Conservation (phyloP, 371 early-diverging fungal genomes). For the Gilbertella persicaria region DNA sequence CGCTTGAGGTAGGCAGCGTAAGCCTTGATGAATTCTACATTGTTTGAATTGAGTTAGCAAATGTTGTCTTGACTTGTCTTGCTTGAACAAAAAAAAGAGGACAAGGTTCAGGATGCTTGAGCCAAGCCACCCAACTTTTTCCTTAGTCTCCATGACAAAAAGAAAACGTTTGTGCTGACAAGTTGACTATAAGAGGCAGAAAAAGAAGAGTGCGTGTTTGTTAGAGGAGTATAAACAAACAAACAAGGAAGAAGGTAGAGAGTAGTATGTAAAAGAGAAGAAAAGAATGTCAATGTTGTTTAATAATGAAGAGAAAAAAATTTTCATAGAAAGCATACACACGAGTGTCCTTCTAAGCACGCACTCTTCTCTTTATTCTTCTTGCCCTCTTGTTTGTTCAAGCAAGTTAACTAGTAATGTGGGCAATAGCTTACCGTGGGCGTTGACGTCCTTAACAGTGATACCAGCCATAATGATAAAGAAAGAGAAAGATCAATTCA, state of each 20-base stretch:
- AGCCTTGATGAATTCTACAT: conserved; percentile 87
- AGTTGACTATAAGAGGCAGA: no score
- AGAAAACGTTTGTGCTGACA: no score
- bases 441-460: conserved; percentile 97
- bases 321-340: no score
- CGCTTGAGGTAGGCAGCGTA: conserved; percentile 98
- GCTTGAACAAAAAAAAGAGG: conserved; percentile 2
- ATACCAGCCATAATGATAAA: conserved; percentile 61
- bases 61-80: neutral
- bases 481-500: conserved; percentile 28
- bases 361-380: neutral
- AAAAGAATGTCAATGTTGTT: no score
- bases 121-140: conserved; percentile 28
- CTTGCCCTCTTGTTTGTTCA: neutral
- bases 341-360: no score
- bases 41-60: neutral
- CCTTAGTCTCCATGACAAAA: neutral
- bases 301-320: no score
- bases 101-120: neutral
- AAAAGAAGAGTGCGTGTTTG: no score
- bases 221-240: no score
- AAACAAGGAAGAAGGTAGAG: no score
- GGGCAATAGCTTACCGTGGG: conserved; percentile 63
- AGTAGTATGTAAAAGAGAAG: no score
- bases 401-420: neutral